These are phyloP conservation scores for Gossypium australe DNA, from an alignment of 345 rosid species.

Conservation along the genomic window DNA sequence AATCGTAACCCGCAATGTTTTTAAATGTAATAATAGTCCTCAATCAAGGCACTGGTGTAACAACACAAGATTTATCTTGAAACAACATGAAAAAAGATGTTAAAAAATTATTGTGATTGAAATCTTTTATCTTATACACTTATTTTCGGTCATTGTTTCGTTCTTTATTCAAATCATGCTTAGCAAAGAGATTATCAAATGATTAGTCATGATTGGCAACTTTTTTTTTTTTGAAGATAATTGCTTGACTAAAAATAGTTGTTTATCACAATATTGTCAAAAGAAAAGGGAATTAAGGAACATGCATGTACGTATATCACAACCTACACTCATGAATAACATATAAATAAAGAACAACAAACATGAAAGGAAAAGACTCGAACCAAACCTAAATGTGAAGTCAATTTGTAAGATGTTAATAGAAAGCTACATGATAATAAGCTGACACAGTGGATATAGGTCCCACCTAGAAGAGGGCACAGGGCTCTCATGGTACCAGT, in stretches of 20 bases:
- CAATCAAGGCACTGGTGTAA: too few relatives aligned
- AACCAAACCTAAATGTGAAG: not conserved
- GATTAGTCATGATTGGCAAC: conserved; percentile 18
- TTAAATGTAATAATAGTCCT: too few relatives aligned
- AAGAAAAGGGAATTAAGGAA: not conserved
- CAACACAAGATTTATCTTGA: too few relatives aligned
- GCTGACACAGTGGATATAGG: not conserved
- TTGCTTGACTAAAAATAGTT: not conserved
- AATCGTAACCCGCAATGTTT: too few relatives aligned
- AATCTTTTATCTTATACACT: not conserved
- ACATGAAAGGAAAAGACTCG: not conserved
- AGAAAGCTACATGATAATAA: not conserved
- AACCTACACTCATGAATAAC: not conserved
- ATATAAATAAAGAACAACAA: not conserved
- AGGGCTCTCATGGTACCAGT: not conserved
- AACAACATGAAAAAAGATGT: not conserved
- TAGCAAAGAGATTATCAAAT: conserved; percentile 19
- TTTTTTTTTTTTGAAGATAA: not conserved
- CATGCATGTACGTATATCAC: not conserved
- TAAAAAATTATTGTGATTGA: not conserved
- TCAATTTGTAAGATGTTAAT: not conserved
- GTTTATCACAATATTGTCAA: not conserved
- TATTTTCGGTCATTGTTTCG: conserved; percentile 13
- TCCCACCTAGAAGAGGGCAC: not conserved
- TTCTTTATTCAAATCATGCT: conserved; percentile 11